These are phyloP conservation scores for Rhodotorula sp. DNA, from an alignment of 1,284 basidiomycete species.

Conservation along the genomic window DNA sequence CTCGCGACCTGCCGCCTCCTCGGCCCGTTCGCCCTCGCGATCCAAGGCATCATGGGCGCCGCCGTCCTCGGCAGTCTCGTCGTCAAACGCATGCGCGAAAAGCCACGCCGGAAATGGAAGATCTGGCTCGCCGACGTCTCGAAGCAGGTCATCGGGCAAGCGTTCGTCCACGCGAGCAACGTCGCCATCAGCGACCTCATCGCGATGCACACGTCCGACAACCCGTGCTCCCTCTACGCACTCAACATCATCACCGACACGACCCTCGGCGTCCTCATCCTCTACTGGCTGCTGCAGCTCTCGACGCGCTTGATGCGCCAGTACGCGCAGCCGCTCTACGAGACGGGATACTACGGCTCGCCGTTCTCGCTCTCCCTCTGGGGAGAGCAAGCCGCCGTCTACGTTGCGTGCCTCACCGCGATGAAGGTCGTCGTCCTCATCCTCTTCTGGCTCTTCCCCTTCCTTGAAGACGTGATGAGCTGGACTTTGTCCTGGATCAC, in stretches of 20 bases:
- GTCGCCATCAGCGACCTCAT: constrained; percentile 63
- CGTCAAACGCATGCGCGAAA: constrained; percentile 83
- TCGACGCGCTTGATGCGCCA: constrained; percentile 66
- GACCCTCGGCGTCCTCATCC: constrained; percentile 80
- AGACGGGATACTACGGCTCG: constrained; percentile 80
- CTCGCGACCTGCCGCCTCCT: constrained; percentile 50
- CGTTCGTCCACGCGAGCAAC: constrained; percentile 84
- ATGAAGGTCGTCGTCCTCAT: constrained; percentile 86
- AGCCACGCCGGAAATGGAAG: constrained; percentile 79
- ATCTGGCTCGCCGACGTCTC: constrained; percentile 91
- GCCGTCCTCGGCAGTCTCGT: constrained; percentile 81
- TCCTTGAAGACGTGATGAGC: constrained; percentile 49
- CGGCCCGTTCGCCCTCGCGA: constrained; percentile 50
- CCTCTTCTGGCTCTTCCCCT: constrained; percentile 59
- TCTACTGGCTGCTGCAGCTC: constrained; percentile 73
- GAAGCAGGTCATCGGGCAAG: constrained; percentile 88
- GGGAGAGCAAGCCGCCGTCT: constrained; percentile 69
- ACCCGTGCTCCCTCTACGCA: constrained; percentile 84
- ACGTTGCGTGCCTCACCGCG: constrained; percentile 74
- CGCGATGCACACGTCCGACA: constrained; percentile 61
- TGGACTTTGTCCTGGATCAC: constrained; percentile 78
- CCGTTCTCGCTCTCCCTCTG: constrained; percentile 58
- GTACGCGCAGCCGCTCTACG: constrained; percentile 70
- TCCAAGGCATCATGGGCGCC: constrained; percentile 70
- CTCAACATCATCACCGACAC: constrained; percentile 93